phyloP scores from a whole-genome alignment of 1,284 basidiomycete species.

The Pyrrhoderma lamaoense region DNA sequence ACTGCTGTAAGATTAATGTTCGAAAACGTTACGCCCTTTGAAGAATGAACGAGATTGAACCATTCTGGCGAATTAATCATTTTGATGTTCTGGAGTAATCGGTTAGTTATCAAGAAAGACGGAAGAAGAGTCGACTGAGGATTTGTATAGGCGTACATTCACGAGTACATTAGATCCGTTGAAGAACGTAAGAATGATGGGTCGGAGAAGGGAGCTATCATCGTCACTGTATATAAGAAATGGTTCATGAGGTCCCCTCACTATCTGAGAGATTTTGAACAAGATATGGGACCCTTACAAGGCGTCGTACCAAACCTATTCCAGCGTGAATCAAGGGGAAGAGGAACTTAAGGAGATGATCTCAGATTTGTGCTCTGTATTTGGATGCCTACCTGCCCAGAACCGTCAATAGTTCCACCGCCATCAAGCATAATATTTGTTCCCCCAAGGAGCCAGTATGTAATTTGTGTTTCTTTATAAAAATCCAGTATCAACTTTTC shows the following conservation, averaged over 20 bases:
- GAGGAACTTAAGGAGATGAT: slow-evolving; percentile 12
- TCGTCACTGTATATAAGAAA: background rate
- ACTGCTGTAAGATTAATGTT: slow-evolving; percentile 35
- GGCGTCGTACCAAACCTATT: slow-evolving; percentile 46
- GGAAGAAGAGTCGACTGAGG: too few relatives aligned
- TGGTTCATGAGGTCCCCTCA: too few relatives aligned
- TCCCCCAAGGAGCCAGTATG: slow-evolving; percentile 59
- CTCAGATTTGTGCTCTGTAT: too few relatives aligned
- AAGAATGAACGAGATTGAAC: slow-evolving; percentile 40
- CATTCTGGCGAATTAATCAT: slow-evolving; percentile 43
- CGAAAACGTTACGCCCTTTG: slow-evolving; percentile 24
- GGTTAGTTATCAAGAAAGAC: background rate
- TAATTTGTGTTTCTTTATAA: slow-evolving; percentile 43
- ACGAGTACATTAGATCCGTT: slow-evolving; percentile 51
- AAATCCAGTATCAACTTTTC: too few relatives aligned
- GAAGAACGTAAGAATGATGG: slow-evolving; percentile 52
- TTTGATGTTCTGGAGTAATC: slow-evolving; percentile 31
- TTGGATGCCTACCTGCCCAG: slow-evolving; percentile 38
- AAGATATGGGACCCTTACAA: too few relatives aligned
- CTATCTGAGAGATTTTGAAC: too few relatives aligned
- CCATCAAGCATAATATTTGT: slow-evolving; percentile 49
- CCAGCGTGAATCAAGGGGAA: slow-evolving; percentile 18
- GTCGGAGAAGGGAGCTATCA: slow-evolving; percentile 47
- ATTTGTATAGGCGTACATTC: slow-evolving; percentile 24
- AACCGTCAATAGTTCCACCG: slow-evolving; percentile 54